Evolutionary conservation across 2,329 filamentous ascomycete species (phyloP), one percentile per base, ranked within the genome.

Genomic region (Talaromyces sp.): DNA sequence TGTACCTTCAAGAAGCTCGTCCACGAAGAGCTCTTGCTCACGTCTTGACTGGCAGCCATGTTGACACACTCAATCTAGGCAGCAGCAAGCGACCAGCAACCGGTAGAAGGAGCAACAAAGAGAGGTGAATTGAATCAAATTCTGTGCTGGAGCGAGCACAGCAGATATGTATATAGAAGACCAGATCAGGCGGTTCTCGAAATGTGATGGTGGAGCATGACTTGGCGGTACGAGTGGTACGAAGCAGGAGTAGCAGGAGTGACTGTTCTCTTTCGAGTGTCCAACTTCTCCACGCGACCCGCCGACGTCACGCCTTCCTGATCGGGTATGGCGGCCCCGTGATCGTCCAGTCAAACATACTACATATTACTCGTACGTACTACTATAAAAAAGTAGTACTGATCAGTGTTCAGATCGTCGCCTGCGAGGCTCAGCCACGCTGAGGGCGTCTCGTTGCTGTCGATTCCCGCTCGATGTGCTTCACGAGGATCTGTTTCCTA

Each of bases 1-100:
- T n/a, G 17, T 58, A 62, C 60, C 60, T 62, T 62, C 48, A 62
- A 35, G 35, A 62, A 62, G 52, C 60, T 62, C 14, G 57, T 27
- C 60, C 60, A 62, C 14, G 60, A 61, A 38, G 24, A 51, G 29
- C 50, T 62, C 32, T 52, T 52, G 48, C 57, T 62, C n/a, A 53
- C 54, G 32, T 62, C 60, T 21, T 59, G 55, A 31, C 58, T 61
- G 32, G 60, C 43, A 38, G 60, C 48, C 60, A 62, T 62, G 10
- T 12, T 59, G 43, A 51, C 10, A 31, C 48, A 46, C n/a, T 10
- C 19, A 46, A 3, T 46, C 43, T 46, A 46, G 43, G 43, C 43
- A 46, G 21, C 43, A 46, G 11, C 19, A 24, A 24, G 8, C 9
- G 43, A 4, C 19, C 21, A 24, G 19, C 19, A 46, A n/a, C n/a